These are phyloP conservation scores for Phytophthora idaei DNA, from an alignment of 352 stramenopile species.

Conservation along the genomic window DNA sequence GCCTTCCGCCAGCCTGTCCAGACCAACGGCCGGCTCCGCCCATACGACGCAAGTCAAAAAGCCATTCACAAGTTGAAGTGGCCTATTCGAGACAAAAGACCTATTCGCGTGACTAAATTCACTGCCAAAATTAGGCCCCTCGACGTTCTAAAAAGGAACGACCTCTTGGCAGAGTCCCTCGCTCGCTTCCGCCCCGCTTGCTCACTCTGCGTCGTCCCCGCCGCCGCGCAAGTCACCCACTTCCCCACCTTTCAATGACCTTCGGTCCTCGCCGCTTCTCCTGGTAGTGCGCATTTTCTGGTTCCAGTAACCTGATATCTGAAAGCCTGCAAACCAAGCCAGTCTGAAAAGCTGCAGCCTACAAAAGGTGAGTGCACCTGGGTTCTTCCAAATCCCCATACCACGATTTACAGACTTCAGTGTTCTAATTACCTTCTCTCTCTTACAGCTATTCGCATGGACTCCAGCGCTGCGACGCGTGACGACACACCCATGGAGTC, in stretches of 20 bases:
- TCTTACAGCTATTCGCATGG: conserved; percentile 8
- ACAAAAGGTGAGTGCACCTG: conserved; percentile 22
- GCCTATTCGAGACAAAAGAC: conserved; percentile 4
- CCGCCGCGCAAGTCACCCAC: conserved; percentile 3
- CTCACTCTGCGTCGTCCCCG: conserved; percentile 12
- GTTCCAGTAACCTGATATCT: conserved; percentile 24
- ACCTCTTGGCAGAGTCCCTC: conserved; percentile 21
- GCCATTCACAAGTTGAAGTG: conserved; percentile 4
- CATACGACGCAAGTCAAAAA: conserved; percentile 4
- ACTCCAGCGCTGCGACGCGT: background rate
- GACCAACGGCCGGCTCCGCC: conserved; percentile 8
- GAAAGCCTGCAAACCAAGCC: conserved; percentile 1
- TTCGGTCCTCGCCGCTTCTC: background rate
- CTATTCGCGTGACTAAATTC: conserved; percentile 20
- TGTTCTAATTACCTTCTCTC: conserved; percentile 7
- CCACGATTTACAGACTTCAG: conserved; percentile 2
- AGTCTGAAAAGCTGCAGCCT: conserved; percentile 29
- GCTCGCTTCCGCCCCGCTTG: background rate
- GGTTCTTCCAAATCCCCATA: conserved; percentile 23
- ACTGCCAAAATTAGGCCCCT: conserved; percentile 20
- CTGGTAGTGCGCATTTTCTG: background rate
- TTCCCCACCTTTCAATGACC: conserved; percentile 16
- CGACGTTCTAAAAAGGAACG: conserved; percentile 30
- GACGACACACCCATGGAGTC: conserved; percentile 27
- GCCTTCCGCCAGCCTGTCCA: conserved; percentile 18